Percentiles rank a stretch among this genome's conserved stretches.
Evolutionary conservation across 2,329 filamentous ascomycete genomes (phyloP).

Genomic region (Sporothrix humicola): DNA sequence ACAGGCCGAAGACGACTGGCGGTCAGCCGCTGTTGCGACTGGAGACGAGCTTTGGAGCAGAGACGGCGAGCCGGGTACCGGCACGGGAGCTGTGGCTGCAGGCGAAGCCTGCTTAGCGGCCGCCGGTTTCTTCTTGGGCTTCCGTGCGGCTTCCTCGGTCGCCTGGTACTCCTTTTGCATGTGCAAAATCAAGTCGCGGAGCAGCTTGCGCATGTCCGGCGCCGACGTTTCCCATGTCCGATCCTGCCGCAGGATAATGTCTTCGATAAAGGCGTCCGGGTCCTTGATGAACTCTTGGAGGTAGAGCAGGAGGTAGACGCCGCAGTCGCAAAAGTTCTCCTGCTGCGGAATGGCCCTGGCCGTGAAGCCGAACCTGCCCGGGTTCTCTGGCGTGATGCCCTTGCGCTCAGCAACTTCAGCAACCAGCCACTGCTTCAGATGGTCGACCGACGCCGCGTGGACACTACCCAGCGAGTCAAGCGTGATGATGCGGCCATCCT

Average conservation of each 20-base stretch:
- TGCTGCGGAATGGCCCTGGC: constrained; percentile 79
- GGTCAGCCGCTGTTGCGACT: background rate
- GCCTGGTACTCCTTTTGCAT: constrained; percentile 65
- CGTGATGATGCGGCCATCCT: constrained; percentile 75
- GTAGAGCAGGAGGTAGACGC: constrained; percentile 84
- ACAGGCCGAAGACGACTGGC: background rate
- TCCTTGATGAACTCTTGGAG: constrained; percentile 78
- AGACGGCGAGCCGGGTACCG: background rate
- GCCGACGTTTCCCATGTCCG: constrained; percentile 61
- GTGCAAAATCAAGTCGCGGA: constrained; percentile 69
- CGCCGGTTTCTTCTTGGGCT: constrained; percentile 34
- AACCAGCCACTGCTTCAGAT: constrained; percentile 76
- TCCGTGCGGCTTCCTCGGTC: constrained; percentile 48
- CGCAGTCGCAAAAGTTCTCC: constrained; percentile 86
- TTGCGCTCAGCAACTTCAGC: constrained; percentile 73
- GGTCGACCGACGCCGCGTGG: constrained; percentile 68
- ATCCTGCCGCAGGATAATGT: constrained; percentile 65
- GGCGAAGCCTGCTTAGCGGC: too few species aligned
- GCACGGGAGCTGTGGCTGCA: too few species aligned
- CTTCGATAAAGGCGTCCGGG: constrained; percentile 71
- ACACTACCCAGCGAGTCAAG: constrained; percentile 79
- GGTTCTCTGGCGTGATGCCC: constrained; percentile 48
- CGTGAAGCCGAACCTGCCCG: constrained; percentile 60
- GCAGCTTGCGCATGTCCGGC: constrained; percentile 64
- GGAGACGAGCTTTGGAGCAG: constrained; percentile 22